These are phyloP conservation scores for Nigrospora sphaerica DNA, from an alignment of 2,329 filamentous ascomycete species.

Conservation along the genomic window DNA sequence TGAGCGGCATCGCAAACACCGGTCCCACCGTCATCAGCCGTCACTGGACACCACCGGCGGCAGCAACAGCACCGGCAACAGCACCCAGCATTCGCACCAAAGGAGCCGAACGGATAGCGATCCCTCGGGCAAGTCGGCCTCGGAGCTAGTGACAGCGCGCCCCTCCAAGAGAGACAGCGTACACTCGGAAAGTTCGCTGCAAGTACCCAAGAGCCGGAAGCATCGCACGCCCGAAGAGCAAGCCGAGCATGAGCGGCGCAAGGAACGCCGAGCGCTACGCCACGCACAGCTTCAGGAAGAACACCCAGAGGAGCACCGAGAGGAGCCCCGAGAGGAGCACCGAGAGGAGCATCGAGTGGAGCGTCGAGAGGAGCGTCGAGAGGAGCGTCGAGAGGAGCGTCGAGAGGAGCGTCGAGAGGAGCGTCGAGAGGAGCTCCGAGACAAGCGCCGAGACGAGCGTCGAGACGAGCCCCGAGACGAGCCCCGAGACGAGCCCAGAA, in stretches of 20 bases:
- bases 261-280: background rate
- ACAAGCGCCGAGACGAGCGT: no score
- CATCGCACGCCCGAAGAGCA: constrained; percentile 2
- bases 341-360: no score
- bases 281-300: background rate
- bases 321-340: no score
- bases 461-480: no score
- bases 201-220: background rate
- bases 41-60: background rate
- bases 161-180: constrained; percentile 4
- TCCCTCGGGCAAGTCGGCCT: constrained; percentile 1
- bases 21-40: background rate
- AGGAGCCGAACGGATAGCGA: constrained; percentile 3
- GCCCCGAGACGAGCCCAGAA: no score
- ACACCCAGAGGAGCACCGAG: no score
- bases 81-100: constrained; percentile 1
- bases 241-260: constrained; percentile 3
- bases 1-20: constrained; percentile 1
- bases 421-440: no score
- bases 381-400: no score
- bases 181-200: background rate
- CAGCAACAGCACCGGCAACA: background rate
- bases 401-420: no score
- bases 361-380: no score
- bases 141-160: background rate